These are phyloP conservation scores for Sphaceloma murrayae DNA, from an alignment of 2,329 filamentous ascomycete genomes.

Conservation along the genomic window DNA sequence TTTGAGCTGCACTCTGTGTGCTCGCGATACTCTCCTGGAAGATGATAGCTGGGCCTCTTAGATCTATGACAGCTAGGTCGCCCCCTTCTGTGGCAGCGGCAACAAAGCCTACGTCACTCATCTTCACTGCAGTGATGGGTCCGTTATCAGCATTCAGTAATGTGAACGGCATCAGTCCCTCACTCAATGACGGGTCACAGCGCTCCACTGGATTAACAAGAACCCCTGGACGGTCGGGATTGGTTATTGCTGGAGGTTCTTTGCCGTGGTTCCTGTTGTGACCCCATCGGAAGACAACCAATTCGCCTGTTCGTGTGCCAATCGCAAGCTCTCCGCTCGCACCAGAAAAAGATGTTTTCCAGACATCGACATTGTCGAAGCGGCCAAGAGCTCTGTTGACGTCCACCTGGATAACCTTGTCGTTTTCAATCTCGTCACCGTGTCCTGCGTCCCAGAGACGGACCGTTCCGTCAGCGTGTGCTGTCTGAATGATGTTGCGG, in stretches of 20 bases:
- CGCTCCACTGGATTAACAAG: constrained; percentile 66
- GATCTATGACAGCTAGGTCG: constrained; percentile 69
- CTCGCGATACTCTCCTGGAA: constrained; percentile 64
- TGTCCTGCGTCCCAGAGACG: constrained; percentile 88
- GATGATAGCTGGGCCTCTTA: constrained; percentile 78
- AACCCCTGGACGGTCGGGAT: constrained; percentile 39
- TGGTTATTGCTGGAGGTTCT: constrained; percentile 44
- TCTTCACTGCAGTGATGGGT: constrained; percentile 64
- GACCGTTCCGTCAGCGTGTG: constrained; percentile 86
- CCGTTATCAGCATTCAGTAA: constrained; percentile 79
- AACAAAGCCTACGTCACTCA: constrained; percentile 90
- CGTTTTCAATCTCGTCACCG: constrained; percentile 87
- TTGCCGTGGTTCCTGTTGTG: constrained; percentile 62
- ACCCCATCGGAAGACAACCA: constrained; percentile 83
- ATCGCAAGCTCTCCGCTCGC: constrained; percentile 75
- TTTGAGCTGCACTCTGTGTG: constrained; percentile 54
- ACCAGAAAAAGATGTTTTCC: constrained; percentile 70
- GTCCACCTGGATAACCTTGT: constrained; percentile 71
- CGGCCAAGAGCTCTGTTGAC: constrained; percentile 71
- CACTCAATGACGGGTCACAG: constrained; percentile 62
- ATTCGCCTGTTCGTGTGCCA: constrained; percentile 72
- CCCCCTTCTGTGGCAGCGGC: constrained; percentile 79
- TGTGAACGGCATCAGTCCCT: constrained; percentile 70
- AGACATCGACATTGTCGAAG: constrained; percentile 67
- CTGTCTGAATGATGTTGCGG: constrained; percentile 74